Evolutionary conservation across 2,329 filamentous ascomycete genomes (phyloP).

Genomic region (Nemania diffusa): DNA sequence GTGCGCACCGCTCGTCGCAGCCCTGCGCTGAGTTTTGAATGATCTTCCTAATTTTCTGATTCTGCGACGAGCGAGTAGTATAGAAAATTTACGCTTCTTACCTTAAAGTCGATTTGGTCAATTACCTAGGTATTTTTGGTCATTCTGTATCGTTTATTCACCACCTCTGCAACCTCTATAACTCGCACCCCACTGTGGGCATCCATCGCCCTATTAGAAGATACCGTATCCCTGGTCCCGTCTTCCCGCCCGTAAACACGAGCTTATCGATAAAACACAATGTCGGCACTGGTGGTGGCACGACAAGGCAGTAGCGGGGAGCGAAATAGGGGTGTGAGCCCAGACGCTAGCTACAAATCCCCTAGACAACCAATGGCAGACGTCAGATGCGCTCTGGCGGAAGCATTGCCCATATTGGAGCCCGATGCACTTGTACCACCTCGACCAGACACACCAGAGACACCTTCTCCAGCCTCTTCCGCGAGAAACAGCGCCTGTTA

Average conservation of each 20-base stretch:
- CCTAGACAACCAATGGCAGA: conserved; percentile 47
- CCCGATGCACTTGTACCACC: conserved; percentile 40
- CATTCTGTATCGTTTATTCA: not conserved
- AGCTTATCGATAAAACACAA: conserved; percentile 35
- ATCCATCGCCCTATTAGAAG: not conserved
- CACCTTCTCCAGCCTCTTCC: conserved; percentile 25
- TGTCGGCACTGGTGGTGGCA: conserved; percentile 28
- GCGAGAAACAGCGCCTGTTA: conserved; percentile 34
- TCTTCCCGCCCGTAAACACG: conserved; percentile 5
- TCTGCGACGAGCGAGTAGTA: not conserved
- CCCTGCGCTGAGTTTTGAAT: conserved; percentile 1
- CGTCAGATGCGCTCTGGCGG: conserved; percentile 41
- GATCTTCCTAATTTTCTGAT: conserved; percentile 7
- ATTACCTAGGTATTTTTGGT: not conserved
- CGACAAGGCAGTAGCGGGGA: conserved; percentile 34
- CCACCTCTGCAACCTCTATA: conserved; percentile 27
- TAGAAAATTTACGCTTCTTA: no score
- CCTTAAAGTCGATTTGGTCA: not conserved
- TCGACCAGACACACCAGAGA: conserved; percentile 32
- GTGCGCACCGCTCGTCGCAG: conserved; percentile 13
- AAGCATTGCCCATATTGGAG: conserved; percentile 43
- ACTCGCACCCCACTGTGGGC: conserved; percentile 20
- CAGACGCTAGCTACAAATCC: conserved; percentile 34
- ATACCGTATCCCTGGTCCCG: not conserved
- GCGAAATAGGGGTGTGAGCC: conserved; percentile 43